phyloP scores from a whole-genome alignment of 352 stramenopile genomes.

The Phytophthora cryptogea region DNA sequence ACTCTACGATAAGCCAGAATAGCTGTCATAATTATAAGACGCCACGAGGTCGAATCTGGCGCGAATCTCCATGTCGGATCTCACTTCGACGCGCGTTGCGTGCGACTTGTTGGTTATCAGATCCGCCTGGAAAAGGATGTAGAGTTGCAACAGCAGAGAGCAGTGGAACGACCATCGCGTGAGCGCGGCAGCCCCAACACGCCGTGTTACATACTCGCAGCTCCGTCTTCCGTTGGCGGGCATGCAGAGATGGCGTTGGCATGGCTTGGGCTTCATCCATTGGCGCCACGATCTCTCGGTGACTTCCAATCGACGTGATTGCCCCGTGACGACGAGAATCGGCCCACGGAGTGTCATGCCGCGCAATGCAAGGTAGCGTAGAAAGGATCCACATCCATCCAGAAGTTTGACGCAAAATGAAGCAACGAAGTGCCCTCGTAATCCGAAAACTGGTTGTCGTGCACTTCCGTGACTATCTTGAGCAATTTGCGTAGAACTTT shows the following conservation, averaged over 20 bases:
- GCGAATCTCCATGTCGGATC: constrained; percentile 18
- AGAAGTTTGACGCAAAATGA: no score
- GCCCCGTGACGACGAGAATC: constrained; percentile 2
- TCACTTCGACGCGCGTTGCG: background rate
- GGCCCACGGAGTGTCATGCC: constrained; percentile 4
- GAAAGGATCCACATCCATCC: background rate
- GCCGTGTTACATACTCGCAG: background rate
- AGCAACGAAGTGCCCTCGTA: no score
- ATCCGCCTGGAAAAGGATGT: constrained; percentile 22
- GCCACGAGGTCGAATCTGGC: constrained; percentile 23
- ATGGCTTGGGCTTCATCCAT: constrained; percentile 5
- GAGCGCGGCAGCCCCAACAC: constrained; percentile 9
- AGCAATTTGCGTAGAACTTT: no score
- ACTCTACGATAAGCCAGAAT: constrained; percentile 3
- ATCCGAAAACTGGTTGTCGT: no score
- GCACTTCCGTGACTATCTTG: no score
- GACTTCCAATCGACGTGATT: constrained; percentile 8
- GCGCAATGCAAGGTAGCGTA: constrained; percentile 6
- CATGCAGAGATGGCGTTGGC: constrained; percentile 2
- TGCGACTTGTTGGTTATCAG: constrained; percentile 8
- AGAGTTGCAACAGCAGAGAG: constrained; percentile 12
- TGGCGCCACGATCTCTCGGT: constrained; percentile 1
- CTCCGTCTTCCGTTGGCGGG: background rate
- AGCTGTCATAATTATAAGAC: constrained; percentile 13
- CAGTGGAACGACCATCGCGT: constrained; percentile 13